Percentiles rank a stretch among this genome's conserved stretches.
Evolutionary conservation across 2,329 filamentous ascomycete species (phyloP).

Genomic region (Aspergillus sp.): DNA sequence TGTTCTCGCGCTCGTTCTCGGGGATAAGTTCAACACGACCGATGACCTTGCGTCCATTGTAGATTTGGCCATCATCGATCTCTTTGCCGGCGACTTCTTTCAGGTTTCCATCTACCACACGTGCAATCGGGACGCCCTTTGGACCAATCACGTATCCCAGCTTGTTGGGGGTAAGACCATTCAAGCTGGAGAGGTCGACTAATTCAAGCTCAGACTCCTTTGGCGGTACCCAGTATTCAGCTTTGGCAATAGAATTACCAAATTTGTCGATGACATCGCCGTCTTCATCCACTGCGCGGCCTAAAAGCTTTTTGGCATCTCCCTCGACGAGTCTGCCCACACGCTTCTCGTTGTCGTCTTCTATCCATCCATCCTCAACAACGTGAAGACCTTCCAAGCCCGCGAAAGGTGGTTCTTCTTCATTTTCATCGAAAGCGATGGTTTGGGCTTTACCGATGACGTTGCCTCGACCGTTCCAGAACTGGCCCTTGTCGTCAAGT

Average conservation of each 20-base stretch:
- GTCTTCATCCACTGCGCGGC: constrained; percentile 57
- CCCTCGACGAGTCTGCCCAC: constrained; percentile 53
- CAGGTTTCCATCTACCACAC: constrained; percentile 52
- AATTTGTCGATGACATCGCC: constrained; percentile 59
- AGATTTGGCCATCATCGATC: constrained; percentile 54
- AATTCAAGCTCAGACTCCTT: constrained; percentile 41
- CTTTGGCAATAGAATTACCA: constrained; percentile 58
- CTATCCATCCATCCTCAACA: constrained; percentile 44
- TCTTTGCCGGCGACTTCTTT: constrained; percentile 53
- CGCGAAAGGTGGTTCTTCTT: constrained; percentile 39
- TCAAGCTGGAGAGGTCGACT: constrained; percentile 49
- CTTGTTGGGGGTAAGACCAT: constrained; percentile 54
- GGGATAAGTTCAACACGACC: constrained; percentile 56
- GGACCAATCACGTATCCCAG: constrained; percentile 52
- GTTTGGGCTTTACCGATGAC: constrained; percentile 57
- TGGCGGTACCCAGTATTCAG: constrained; percentile 48
- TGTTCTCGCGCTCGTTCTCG: constrained; percentile 51
- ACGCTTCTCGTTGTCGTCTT: constrained; percentile 43
- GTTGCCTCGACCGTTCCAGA: constrained; percentile 60
- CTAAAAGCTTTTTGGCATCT: constrained; percentile 56
- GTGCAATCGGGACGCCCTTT: constrained; percentile 52
- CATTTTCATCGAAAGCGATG: constrained; percentile 33
- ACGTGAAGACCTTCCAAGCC: constrained; percentile 45
- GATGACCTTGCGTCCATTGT: constrained; percentile 52
- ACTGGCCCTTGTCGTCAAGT: constrained; percentile 57